Percentiles rank a stretch among this genome's conserved stretches.
These are phyloP conservation scores for Begonia peltatifolia DNA, from an alignment of 306 rosid species.

Conservation along the genomic window DNA sequence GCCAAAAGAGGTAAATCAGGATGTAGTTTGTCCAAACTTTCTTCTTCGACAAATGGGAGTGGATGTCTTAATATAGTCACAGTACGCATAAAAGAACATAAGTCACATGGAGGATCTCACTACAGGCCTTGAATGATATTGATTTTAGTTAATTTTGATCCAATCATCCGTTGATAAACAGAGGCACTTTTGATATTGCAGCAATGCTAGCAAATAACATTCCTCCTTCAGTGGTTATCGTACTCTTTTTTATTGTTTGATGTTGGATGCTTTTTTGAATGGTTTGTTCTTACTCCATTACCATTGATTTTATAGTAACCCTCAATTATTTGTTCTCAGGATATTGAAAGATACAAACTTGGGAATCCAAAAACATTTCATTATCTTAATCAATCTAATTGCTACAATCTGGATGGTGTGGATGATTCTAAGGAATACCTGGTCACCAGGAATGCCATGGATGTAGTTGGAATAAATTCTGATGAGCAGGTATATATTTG, in stretches of 20 bases:
- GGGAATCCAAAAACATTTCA: constrained; percentile 65
- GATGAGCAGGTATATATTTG: constrained; percentile 60
- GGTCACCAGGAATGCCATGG: constrained; percentile 84
- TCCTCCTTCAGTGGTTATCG: no score
- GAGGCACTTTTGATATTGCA: no score
- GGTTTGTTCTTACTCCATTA: background rate
- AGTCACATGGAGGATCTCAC: no score
- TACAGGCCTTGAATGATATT: no score
- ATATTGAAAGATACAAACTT: constrained; percentile 51
- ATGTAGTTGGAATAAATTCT: constrained; percentile 68
- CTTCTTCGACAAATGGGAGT: no score
- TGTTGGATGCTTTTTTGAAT: background rate
- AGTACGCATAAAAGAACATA: no score
- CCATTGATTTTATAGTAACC: background rate
- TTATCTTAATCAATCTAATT: constrained; percentile 82
- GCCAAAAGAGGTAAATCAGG: constrained; percentile 51
- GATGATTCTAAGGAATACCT: constrained; percentile 80
- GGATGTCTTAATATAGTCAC: no score
- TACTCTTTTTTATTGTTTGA: no score
- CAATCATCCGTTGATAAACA: no score
- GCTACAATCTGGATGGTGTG: constrained; percentile 47
- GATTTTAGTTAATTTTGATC: no score
- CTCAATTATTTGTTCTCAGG: constrained; percentile 22
- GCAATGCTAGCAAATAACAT: no score
- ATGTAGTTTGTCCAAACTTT: background rate